Conservation (phyloP, 352 stramenopile species). For the Elongisporangium undulatum region DNA sequence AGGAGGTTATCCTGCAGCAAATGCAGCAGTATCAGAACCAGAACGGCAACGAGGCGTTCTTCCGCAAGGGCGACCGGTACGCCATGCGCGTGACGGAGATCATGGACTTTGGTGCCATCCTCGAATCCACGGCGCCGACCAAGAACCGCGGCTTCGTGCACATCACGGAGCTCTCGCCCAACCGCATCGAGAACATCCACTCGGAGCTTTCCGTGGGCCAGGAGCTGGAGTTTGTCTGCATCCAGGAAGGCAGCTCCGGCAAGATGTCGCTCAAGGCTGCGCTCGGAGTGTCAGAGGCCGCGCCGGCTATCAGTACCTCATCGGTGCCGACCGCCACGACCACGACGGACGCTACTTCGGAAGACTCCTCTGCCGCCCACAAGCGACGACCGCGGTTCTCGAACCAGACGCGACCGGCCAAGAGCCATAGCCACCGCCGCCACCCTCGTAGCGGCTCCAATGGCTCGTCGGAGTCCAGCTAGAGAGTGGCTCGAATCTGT, state of each 20-base stretch:
- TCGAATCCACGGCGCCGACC: conserved; percentile 68
- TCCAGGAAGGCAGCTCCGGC: conserved; percentile 67
- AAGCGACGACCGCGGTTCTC: conserved; percentile 22
- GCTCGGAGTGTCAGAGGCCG: conserved; percentile 12
- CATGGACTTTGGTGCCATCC: conserved; percentile 94
- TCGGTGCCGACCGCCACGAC: not conserved
- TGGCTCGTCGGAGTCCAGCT: not conserved
- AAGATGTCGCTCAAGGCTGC: conserved; percentile 81
- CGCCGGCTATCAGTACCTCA: not conserved
- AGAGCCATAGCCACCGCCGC: conserved; percentile 7
- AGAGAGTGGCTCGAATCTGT: not conserved
- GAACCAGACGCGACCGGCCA: conserved; percentile 15
- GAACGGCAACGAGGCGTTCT: conserved; percentile 34
- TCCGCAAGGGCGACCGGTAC: conserved; percentile 88
- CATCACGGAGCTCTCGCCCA: conserved; percentile 88
- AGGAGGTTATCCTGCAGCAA: conserved; percentile 57
- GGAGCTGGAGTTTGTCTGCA: conserved; percentile 75
- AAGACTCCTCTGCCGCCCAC: conserved; percentile 6
- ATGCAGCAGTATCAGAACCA: conserved; percentile 16
- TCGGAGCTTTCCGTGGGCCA: conserved; percentile 57
- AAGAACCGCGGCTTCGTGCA: conserved; percentile 92
- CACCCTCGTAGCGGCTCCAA: not conserved
- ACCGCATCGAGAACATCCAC: conserved; percentile 64
- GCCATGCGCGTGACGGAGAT: conserved; percentile 91
- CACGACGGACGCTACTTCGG: conserved; percentile 5